Evolutionary conservation across 176 grass and related monocot genomes (phyloP).

Genomic region (Zizania latifolia): DNA sequence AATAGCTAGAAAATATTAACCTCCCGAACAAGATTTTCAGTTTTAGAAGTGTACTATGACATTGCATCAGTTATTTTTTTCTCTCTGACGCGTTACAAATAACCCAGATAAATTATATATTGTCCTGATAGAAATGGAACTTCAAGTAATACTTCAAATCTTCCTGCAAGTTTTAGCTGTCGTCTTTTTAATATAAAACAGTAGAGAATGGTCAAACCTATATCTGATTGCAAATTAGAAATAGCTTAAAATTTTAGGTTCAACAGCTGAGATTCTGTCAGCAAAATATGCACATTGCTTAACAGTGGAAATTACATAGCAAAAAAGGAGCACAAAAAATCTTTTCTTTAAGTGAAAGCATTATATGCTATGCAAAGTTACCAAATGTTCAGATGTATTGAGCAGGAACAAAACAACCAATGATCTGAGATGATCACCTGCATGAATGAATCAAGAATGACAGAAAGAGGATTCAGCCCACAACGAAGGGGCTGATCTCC

Average conservation of each 20-base stretch:
- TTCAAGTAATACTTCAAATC: not conserved
- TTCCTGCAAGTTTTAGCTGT: not conserved
- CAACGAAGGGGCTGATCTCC: conserved; percentile 51
- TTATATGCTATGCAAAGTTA: not conserved
- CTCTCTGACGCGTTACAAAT: not conserved
- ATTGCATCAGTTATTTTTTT: not conserved
- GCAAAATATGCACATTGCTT: not conserved
- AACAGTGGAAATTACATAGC: not conserved
- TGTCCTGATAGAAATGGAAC: not conserved
- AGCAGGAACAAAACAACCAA: not conserved
- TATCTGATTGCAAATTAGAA: not conserved
- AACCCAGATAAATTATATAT: not conserved
- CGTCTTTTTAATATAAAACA: not conserved
- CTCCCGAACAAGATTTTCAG: too few species aligned
- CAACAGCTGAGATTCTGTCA: not conserved
- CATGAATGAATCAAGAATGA: not conserved
- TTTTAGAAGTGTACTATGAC: not conserved
- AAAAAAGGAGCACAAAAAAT: not conserved
- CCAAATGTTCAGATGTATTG: not conserved
- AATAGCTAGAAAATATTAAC: not conserved
- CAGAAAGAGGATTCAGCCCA: conserved; percentile 33
- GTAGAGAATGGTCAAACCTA: not conserved
- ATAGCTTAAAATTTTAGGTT: not conserved
- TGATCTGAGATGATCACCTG: not conserved
- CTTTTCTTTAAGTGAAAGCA: not conserved